Percentiles rank a stretch among this genome's conserved stretches.
These are phyloP conservation scores for Cenchrus purpureus DNA, from an alignment of 176 grass and related monocot species.

Conservation along the genomic window DNA sequence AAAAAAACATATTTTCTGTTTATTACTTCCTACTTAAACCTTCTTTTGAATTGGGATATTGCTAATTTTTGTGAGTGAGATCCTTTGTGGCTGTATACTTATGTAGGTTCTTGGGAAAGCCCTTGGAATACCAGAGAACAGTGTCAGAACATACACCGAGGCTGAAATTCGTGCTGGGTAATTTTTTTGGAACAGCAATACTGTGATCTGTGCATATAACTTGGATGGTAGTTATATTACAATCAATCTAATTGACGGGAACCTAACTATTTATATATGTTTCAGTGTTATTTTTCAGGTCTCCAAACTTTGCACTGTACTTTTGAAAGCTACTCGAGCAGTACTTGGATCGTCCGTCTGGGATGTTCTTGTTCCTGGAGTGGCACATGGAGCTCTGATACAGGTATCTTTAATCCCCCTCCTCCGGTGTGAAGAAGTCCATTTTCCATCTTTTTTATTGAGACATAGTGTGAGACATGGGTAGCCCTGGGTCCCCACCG, in stretches of 20 bases:
- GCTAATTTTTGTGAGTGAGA: not conserved
- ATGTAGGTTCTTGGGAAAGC: conserved; percentile 76
- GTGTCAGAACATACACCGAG: conserved; percentile 88
- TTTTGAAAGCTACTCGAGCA: conserved; percentile 71
- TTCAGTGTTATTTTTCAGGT: conserved; percentile 94
- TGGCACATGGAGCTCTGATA: conserved; percentile 73
- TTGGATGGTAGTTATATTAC: not conserved
- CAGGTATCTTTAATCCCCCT: not conserved
- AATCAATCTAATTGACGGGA: conserved; percentile 28
- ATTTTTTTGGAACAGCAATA: conserved; percentile 1
- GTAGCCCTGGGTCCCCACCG: no score
- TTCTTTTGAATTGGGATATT: conserved; percentile 1
- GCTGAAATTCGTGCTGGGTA: conserved; percentile 99
- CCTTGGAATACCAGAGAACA: conserved; percentile 94
- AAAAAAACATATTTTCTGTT: conserved; percentile 9
- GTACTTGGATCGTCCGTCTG: conserved; percentile 73
- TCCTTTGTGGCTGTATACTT: conserved; percentile 15
- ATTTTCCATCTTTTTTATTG: no score
- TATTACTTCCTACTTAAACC: not conserved
- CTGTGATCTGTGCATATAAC: not conserved
- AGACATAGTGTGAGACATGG: no score
- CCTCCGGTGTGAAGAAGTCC: no score
- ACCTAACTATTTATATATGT: conserved; percentile 49
- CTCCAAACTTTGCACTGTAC: conserved; percentile 87
- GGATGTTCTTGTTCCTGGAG: conserved; percentile 98